These are phyloP conservation scores for Colletotrichum endophyticum DNA, from an alignment of 2,329 filamentous ascomycete genomes.

Conservation along the genomic window DNA sequence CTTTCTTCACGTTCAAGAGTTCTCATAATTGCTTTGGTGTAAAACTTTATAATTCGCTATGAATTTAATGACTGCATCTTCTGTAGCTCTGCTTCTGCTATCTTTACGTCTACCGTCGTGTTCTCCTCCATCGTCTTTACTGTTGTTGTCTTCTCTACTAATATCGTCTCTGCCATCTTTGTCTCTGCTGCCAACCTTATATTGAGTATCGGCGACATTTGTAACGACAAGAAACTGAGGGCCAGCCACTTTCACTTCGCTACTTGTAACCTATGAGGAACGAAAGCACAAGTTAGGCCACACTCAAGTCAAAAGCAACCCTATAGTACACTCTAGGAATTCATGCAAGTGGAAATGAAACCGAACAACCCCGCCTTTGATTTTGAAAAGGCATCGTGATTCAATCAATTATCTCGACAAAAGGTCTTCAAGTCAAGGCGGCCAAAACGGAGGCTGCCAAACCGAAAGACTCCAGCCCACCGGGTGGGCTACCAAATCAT, in stretches of 20 bases:
- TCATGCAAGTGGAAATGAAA: not conserved
- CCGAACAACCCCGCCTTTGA: not conserved
- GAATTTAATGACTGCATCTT: not conserved
- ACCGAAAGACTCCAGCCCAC: no score
- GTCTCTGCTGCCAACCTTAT: not conserved
- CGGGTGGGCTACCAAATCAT: not conserved
- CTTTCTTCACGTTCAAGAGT: not conserved
- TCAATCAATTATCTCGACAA: no score
- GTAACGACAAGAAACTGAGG: rapidly evolving
- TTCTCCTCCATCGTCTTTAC: no score
- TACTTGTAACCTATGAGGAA: not conserved
- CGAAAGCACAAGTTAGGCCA: no score
- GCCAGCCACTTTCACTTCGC: not conserved
- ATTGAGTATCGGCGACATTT: not conserved
- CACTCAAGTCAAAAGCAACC: no score
- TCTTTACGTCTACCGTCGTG: not conserved
- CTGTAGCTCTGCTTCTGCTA: not conserved
- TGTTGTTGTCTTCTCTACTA: not conserved
- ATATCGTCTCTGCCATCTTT: not conserved
- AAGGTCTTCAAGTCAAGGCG: no score
- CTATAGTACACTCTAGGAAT: not conserved
- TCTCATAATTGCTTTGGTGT: not conserved
- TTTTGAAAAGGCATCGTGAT: not conserved
- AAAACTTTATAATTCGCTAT: rapidly evolving
- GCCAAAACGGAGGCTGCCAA: no score